Evolutionary conservation across 1,284 basidiomycete species (phyloP).

Genomic region (Paramarasmius palmivorus): DNA sequence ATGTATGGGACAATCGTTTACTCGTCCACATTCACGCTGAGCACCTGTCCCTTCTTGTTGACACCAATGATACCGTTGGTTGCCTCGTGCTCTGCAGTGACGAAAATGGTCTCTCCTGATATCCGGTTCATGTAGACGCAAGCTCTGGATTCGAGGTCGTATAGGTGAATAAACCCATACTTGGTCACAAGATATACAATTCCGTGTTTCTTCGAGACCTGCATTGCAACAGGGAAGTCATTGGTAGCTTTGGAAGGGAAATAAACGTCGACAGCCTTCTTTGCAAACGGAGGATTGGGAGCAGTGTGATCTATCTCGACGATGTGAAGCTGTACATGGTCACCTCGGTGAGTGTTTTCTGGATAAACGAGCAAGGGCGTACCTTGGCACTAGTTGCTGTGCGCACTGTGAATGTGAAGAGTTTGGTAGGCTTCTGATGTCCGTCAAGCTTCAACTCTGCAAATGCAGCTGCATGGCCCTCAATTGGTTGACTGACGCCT

Average conservation of each 20-base stretch:
- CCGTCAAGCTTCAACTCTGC: conserved; percentile 91
- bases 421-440: conserved; percentile 80
- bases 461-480: conserved; percentile 97
- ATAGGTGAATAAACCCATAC: conserved; percentile 99
- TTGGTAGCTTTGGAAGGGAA: conserved; percentile 98
- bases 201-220: conserved; percentile 96
- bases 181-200: conserved; percentile 99
- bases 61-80: conserved; percentile 97
- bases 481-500: conserved; percentile 97
- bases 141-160: conserved; percentile 97
- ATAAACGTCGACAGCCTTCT: conserved; percentile 99
- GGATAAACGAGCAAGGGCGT: conserved; percentile 20
- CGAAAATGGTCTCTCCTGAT: conserved; percentile 99
- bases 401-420: conserved; percentile 95
- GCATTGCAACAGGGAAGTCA: conserved; percentile 99
- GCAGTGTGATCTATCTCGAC: conserved; percentile 98
- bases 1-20: conserved; percentile 96
- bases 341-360: conserved; percentile 14
- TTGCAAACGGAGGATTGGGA: conserved; percentile 94
- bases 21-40: conserved; percentile 97
- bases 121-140: conserved; percentile 99
- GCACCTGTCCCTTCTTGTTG: conserved; percentile 99
- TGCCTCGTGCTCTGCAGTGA: conserved; percentile 94
- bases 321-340: conserved; percentile 83
- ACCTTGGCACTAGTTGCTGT: conserved; percentile 97